phyloP scores from a whole-genome alignment of 2,329 filamentous ascomycete species.

The Stagonosporopsis cucurbitacearum region DNA sequence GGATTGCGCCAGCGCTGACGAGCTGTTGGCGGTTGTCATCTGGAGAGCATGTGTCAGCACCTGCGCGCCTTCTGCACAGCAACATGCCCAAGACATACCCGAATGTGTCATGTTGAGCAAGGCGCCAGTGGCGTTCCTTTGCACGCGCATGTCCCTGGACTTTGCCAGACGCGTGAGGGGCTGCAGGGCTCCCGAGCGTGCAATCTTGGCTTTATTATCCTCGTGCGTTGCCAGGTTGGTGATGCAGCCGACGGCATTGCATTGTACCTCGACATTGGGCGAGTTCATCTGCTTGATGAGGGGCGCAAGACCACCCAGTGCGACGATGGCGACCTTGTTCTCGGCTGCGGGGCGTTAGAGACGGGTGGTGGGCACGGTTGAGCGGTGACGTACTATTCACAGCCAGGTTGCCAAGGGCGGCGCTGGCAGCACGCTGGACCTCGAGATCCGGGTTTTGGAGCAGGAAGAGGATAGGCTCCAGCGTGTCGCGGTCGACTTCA shows the following conservation, averaged over 20 bases:
- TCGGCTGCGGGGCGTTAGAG: conserved; percentile 72
- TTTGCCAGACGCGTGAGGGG: conserved; percentile 92
- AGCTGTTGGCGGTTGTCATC: conserved; percentile 98
- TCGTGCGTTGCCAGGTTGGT: conserved; percentile 98
- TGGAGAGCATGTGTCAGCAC: conserved; percentile 49
- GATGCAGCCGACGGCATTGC: conserved; percentile 98
- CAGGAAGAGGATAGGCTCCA: conserved; percentile 94
- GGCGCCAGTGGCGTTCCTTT: conserved; percentile 95
- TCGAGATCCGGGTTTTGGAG: conserved; percentile 96
- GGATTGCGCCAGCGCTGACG: conserved; percentile 96
- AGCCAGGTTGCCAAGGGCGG: conserved; percentile 91
- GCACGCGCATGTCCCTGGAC: conserved; percentile 97
- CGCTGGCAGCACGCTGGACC: conserved; percentile 94
- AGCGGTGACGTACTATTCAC: conserved; percentile 77
- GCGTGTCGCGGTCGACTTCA: conserved; percentile 91
- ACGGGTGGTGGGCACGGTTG: conserved; percentile 14
- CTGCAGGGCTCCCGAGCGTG: conserved; percentile 87
- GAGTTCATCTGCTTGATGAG: conserved; percentile 99
- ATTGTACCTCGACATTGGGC: conserved; percentile 96
- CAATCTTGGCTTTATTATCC: conserved; percentile 99
- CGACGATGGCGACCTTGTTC: conserved; percentile 96
- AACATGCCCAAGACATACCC: conserved; percentile 62
- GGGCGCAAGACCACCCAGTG: conserved; percentile 85
- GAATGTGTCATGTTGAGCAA: conserved; percentile 99
- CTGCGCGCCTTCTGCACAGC: background rate